phyloP scores from a whole-genome alignment of 2,329 filamentous ascomycete species.

The Paecilomyces variotii region DNA sequence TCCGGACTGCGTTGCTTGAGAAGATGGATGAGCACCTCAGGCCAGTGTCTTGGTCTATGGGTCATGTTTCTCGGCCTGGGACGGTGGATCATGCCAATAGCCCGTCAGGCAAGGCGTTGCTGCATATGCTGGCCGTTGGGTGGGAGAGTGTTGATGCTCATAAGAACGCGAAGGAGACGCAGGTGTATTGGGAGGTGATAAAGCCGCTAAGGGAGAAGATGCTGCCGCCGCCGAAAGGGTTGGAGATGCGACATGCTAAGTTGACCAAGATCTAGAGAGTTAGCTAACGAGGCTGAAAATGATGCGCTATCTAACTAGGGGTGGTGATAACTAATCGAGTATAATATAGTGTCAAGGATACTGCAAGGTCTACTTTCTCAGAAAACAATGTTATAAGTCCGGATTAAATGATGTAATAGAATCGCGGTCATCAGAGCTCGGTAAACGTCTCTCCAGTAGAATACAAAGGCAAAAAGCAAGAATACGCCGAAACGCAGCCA shows the following conservation, averaged over 20 bases:
- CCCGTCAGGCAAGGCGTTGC: slow-evolving; percentile 32
- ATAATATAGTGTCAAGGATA: not conserved
- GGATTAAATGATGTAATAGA: slow-evolving; percentile 2
- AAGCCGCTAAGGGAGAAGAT: slow-evolving; percentile 33
- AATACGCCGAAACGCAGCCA: slow-evolving; percentile 7
- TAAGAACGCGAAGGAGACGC: slow-evolving; percentile 37
- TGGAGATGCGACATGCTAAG: slow-evolving; percentile 40
- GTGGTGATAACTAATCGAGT: not conserved
- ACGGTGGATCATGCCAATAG: slow-evolving; percentile 26
- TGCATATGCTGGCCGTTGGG: slow-evolving; percentile 40
- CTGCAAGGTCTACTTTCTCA: not conserved
- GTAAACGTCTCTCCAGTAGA: slow-evolving; percentile 22
- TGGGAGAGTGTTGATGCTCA: slow-evolving; percentile 47
- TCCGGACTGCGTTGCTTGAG: slow-evolving; percentile 27
- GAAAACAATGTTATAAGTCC: slow-evolving; percentile 1
- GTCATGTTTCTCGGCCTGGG: slow-evolving; percentile 29
- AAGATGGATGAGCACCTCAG: slow-evolving; percentile 19
- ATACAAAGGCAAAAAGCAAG: slow-evolving; percentile 20
- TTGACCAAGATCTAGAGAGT: slow-evolving; percentile 24
- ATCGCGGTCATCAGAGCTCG: slow-evolving; percentile 2
- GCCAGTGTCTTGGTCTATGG: slow-evolving; percentile 26
- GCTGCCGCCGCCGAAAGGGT: slow-evolving; percentile 27
- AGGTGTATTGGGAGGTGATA: slow-evolving; percentile 38
- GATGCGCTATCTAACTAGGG: not conserved
- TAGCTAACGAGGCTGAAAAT: not conserved